A percentile compares a stretch with the other conserved stretches of the same genome.
These are phyloP conservation scores for Eimeria acervulina DNA, from an alignment of 169 alveolate species.

Conservation along the genomic window DNA sequence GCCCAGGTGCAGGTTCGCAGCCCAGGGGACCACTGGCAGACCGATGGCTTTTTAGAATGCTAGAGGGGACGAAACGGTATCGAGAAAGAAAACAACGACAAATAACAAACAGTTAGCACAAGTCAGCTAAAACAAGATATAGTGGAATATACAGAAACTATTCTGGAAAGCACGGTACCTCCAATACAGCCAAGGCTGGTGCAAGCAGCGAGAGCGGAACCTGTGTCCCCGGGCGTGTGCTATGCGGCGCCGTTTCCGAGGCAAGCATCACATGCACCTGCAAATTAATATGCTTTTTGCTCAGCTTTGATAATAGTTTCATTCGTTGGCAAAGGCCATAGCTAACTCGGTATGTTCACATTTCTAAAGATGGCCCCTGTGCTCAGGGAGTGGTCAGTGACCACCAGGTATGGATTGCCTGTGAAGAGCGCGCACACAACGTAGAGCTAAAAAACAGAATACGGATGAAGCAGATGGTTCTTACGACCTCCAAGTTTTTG, in stretches of 20 bases:
- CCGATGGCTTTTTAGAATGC: not conserved
- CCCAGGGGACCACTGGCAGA: constrained; percentile 24
- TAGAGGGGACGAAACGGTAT: not conserved
- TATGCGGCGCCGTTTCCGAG: not conserved
- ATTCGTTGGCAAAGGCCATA: not conserved
- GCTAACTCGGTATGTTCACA: too few species aligned
- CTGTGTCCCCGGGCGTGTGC: not conserved
- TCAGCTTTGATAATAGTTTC: not conserved
- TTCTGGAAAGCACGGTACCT: not conserved
- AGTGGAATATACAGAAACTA: not conserved
- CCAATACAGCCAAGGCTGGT: not conserved
- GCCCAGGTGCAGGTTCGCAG: not conserved
- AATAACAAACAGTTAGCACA: not conserved
- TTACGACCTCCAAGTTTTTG: too few species aligned
- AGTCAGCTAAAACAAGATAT: not conserved
- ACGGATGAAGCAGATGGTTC: too few species aligned
- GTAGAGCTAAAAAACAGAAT: too few species aligned
- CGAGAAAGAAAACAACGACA: not conserved
- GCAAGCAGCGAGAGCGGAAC: not conserved
- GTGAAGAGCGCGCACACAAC: too few species aligned
- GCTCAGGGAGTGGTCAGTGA: too few species aligned
- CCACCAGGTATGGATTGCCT: too few species aligned
- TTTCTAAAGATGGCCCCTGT: too few species aligned
- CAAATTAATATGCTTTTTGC: not conserved
- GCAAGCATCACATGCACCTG: not conserved